Percentiles rank a stretch among this genome's conserved stretches.
Evolutionary conservation across 2,329 filamentous ascomycete genomes (phyloP).

Genomic region (Trichophyton simii): DNA sequence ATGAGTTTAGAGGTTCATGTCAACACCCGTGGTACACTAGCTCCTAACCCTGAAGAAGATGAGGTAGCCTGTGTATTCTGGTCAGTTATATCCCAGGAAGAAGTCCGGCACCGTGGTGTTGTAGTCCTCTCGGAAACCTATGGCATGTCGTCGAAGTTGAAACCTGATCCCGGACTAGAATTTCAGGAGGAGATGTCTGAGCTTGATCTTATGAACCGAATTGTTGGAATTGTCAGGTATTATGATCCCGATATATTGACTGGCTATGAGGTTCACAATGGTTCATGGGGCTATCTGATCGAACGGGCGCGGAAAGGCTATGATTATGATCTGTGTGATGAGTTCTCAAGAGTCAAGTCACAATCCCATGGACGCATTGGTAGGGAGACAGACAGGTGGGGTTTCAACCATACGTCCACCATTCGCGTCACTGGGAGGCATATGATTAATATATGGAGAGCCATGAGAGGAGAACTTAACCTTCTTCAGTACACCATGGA

Average conservation of each 20-base stretch:
- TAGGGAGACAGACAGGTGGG: slow-evolving; percentile 80
- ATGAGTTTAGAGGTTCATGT: slow-evolving; percentile 92
- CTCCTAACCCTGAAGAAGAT: slow-evolving; percentile 83
- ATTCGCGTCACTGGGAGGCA: slow-evolving; percentile 88
- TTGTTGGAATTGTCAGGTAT: slow-evolving; percentile 72
- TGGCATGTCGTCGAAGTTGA: slow-evolving; percentile 47
- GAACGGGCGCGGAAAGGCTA: slow-evolving; percentile 78
- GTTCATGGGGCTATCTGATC: slow-evolving; percentile 91
- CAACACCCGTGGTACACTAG: slow-evolving; percentile 66
- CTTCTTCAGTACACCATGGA: slow-evolving; percentile 92
- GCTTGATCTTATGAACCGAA: slow-evolving; percentile 68
- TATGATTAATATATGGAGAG: slow-evolving; percentile 94
- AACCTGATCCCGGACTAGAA: slow-evolving; percentile 47
- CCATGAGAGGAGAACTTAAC: slow-evolving; percentile 86
- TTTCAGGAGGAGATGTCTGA: slow-evolving; percentile 60
- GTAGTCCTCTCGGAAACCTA: slow-evolving; percentile 56
- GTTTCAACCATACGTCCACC: slow-evolving; percentile 84
- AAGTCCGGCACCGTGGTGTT: slow-evolving; percentile 53
- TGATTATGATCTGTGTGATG: slow-evolving; percentile 80
- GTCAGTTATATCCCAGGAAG: slow-evolving; percentile 68
- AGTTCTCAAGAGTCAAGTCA: slow-evolving; percentile 77
- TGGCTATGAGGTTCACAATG: slow-evolving; percentile 86
- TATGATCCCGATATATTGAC: slow-evolving; percentile 87
- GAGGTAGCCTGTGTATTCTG: slow-evolving; percentile 83
- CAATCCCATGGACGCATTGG: slow-evolving; percentile 73